These are phyloP conservation scores for Prunus fruticosa DNA, from an alignment of 306 rosid species.

Conservation along the genomic window DNA sequence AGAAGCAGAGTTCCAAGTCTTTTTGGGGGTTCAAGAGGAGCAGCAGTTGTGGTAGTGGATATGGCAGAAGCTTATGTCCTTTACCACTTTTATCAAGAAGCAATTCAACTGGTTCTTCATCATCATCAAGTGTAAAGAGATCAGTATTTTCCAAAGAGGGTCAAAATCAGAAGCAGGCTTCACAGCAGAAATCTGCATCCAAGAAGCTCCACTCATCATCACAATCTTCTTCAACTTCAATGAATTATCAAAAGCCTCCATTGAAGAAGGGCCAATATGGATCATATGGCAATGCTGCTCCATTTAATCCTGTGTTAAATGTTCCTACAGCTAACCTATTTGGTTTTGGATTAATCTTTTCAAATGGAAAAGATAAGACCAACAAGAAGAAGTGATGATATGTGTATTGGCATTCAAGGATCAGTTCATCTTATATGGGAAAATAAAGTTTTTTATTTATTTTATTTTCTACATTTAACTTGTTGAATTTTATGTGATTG, in stretches of 20 bases:
- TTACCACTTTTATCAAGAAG: constrained; percentile 77
- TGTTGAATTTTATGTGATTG: too few relatives aligned
- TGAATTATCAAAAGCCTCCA: constrained; percentile 61
- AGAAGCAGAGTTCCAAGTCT: constrained; percentile 52
- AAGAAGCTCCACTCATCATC: constrained; percentile 26
- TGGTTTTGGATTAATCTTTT: constrained; percentile 76
- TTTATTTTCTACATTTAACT: too few relatives aligned
- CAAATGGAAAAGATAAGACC: constrained; percentile 53
- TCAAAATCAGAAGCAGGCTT: constrained; percentile 39
- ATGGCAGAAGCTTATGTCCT: constrained; percentile 77
- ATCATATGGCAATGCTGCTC: constrained; percentile 40
- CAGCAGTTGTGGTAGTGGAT: constrained; percentile 86
- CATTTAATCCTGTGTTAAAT: constrained; percentile 65
- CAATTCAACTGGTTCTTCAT: constrained; percentile 69
- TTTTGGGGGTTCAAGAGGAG: constrained; percentile 89
- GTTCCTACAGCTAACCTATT: constrained; percentile 64
- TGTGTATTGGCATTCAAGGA: not conserved
- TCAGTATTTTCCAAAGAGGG: constrained; percentile 41
- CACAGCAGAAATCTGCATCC: constrained; percentile 30
- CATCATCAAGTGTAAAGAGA: constrained; percentile 50
- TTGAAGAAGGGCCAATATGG: constrained; percentile 56
- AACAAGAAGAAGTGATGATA: constrained; percentile 57
- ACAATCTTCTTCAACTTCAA: constrained; percentile 22
- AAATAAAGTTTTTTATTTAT: too few relatives aligned
- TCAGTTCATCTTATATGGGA: too few relatives aligned